Percentiles rank a stretch among this genome's conserved stretches.
These are phyloP conservation scores for Alternaria triticina DNA, from an alignment of 2,329 filamentous ascomycete genomes.

Conservation along the genomic window DNA sequence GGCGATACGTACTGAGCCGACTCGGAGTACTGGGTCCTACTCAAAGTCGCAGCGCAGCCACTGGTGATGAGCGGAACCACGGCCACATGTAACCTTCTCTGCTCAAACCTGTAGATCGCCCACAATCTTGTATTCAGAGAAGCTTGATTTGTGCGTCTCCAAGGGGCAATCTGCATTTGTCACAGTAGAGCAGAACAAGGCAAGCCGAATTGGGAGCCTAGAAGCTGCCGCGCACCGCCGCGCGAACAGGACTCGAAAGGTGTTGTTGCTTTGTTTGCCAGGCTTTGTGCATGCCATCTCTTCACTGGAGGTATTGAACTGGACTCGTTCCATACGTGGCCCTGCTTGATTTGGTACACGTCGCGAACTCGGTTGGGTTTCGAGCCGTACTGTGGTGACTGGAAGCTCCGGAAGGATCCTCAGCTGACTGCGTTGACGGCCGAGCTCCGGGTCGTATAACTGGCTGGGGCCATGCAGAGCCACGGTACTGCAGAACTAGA, in stretches of 20 bases:
- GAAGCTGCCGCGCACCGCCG: background rate
- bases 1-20: background rate
- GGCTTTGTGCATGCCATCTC: background rate
- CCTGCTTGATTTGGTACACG: background rate
- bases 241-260: background rate
- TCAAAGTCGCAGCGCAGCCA: background rate
- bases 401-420: background rate
- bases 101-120: background rate
- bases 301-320: background rate
- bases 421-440: background rate
- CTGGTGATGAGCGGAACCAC: background rate
- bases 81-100: background rate
- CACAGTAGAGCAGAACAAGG: background rate
- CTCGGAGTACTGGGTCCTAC: background rate
- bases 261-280: background rate
- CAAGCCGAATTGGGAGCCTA: background rate
- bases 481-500: background rate
- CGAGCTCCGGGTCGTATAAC: background rate
- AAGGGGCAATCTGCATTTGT: background rate
- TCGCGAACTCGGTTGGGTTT: background rate
- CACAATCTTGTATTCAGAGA: background rate
- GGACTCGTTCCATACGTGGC: background rate
- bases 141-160: background rate
- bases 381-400: background rate
- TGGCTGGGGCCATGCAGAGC: background rate